Conservation (phyloP, 2,329 filamentous ascomycete species). For the Botryotinia narcissicola region DNA sequence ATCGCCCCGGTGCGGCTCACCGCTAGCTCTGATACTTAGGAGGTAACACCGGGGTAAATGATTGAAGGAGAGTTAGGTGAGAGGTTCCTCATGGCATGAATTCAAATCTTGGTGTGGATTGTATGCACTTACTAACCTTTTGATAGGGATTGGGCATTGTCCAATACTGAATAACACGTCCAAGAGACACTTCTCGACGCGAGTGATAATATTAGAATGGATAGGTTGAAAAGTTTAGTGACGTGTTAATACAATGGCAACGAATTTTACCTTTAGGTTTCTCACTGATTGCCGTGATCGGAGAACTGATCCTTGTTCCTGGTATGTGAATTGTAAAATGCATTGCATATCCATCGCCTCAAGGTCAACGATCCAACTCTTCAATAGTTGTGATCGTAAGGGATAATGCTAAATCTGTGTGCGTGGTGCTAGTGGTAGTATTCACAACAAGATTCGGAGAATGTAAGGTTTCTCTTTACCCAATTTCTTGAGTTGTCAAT, state of each 20-base stretch:
- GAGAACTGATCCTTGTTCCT: neutral
- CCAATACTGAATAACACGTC: neutral
- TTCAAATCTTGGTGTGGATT: neutral
- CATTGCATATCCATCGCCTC: neutral
- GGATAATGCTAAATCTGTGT: neutral
- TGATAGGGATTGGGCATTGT: neutral
- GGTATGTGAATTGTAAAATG: neutral
- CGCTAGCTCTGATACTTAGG: neutral
- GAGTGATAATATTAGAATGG: neutral
- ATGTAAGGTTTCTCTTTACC: neutral
- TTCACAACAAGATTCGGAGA: neutral
- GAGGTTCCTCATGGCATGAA: neutral
- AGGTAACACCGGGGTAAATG: neutral
- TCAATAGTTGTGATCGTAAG: neutral
- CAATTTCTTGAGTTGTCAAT: neutral
- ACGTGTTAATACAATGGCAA: neutral
- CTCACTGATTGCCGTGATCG: neutral
- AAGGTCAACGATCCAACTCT: neutral
- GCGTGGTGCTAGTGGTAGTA: neutral
- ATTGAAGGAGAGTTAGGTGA: neutral
- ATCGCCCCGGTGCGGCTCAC: neutral
- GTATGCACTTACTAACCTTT: neutral
- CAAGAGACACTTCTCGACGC: neutral
- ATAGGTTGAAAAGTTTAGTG: neutral
- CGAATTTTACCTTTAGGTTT: neutral